Conservation (phyloP, 176 grass and related monocot genomes). For the Bolboschoenus planiculmis region DNA sequence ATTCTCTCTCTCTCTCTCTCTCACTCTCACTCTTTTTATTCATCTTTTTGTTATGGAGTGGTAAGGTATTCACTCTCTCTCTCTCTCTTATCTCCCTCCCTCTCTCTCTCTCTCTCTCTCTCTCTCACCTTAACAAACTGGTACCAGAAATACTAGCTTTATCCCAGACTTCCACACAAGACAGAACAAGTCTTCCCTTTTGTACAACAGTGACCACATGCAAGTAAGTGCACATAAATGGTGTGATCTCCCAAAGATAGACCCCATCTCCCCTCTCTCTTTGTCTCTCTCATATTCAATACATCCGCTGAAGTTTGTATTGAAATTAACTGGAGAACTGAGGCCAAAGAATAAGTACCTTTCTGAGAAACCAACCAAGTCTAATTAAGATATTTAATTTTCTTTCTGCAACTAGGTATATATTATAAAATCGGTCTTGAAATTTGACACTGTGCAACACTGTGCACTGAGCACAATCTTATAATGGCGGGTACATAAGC, state of each 20-base stretch:
- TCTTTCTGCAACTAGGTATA: constrained; percentile 10
- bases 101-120: constrained; percentile 27
- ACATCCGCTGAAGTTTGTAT: background rate
- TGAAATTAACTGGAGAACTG: background rate
- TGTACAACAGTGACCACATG: constrained; percentile 42
- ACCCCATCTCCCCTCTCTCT: constrained; percentile 8
- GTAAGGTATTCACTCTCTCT: constrained; percentile 22
- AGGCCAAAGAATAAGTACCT: constrained; percentile 5
- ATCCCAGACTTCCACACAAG: constrained; percentile 30
- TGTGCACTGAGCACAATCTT: background rate
- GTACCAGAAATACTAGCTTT: constrained; percentile 40
- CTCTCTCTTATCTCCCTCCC: constrained; percentile 19
- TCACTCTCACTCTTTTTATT: background rate
- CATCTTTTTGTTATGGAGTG: background rate
- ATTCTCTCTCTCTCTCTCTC: constrained; percentile 14
- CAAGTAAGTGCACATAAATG: constrained; percentile 37
- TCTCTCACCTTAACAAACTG: constrained; percentile 17
- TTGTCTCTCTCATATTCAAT: constrained; percentile 25
- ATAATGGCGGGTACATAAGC: constrained; percentile 19
- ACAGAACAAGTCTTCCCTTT: constrained; percentile 60
- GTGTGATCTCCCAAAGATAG: constrained; percentile 47
- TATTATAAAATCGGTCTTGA: background rate
- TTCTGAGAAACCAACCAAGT: constrained; percentile 6
- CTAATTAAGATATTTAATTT: background rate
- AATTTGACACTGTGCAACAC: too few relatives aligned